Base-by-base conservation (phyloP, 164 flowering plant genomes). In the Buxus sempervirens region DNA sequence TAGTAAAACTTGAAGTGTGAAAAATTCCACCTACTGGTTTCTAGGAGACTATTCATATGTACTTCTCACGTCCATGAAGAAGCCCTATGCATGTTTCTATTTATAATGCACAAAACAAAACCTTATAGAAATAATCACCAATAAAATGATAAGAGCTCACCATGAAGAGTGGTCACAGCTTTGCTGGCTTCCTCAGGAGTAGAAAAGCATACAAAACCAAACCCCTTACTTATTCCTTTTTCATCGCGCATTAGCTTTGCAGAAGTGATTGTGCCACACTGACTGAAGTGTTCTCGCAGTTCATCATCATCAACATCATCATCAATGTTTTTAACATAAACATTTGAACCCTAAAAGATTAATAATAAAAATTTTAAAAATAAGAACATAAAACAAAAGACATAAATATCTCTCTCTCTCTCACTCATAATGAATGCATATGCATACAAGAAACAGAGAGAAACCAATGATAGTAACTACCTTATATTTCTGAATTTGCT, bases 191-290 rank as follows among this genome's bases (percentile, higher is more conserved):
- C 97, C 63, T 88, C 93, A 19, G 91, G 81, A 42, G 77, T 80
- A 23, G 97, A 87, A 80, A 88, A 93, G 78, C 95, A 88, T 12
- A 94, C 95, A 85, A 93, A 94, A 62, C 96, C 98, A 81, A 91
- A 91, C 18, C 98, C 97, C 67, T 80, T 90, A 70, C 84, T 87
- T 19, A 80, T 74, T 63, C 98, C 97, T 66, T 82, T 89, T 0
- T 87, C 83, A 79, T 89, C 88, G 23, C 82, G 81, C 98, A 93
- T 91, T 19, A 89, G 61, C 74, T 86, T 87, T 19, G 79, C 83
- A 57, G 98, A 91, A 60, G 91, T 91, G 36, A 91, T 85, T 5
- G 79, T 75, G 45, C 98, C 98, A 80, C 91, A 88, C 63, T 79
- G 78, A 72, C 93, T 85, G 66, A 93, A 93, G 64, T 72, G 85